Evolutionary conservation across 176 grass and related monocot genomes (phyloP), one percentile per base, ranked within the genome.

Genomic region (Oryza glaberrima): DNA sequence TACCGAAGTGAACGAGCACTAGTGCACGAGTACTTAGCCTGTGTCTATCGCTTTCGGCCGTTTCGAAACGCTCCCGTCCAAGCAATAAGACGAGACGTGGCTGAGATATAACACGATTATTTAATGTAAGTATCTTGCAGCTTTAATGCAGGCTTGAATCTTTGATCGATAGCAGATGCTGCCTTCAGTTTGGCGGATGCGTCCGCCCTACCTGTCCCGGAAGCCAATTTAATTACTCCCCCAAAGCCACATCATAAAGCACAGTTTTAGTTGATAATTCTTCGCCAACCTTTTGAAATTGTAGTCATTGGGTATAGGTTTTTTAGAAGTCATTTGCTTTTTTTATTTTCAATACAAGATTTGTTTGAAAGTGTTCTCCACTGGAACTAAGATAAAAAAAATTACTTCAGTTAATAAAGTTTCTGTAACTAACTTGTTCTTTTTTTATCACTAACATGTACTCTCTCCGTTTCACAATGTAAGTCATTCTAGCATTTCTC

Each of bases 61-160:
- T 41, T 82, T 77, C 78, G n/a, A 68, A 79, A 69, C 70, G 80
- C 84, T 70, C 47, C 75, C 1, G 80, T 80, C 89, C 88, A 83
- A 83, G 40, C 8, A 19, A 28, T 38, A 7, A 56, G 11, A 30
- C 75, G 8, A 38, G 20, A 4, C 44, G 14, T 49, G 80, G 3
- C 54, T n/a, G 54, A 58, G 54, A 58, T 58, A 58, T 58, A 58
- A 58, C 9, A 22, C 48, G 19, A 51, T 32, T 70, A 32, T 47
- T 11, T 54, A 10, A 9, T 13, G 43, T 22, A 47, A 54, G 36
- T 82, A 32, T 19, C 69, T 54, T 32, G 76, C 81, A 73, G 58
- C 75, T 52, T 73, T 83, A 26, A n/a, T 66, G 56, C 12, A 35
- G 1, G 14, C 32, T 68, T 72, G 65, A 71, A 22, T 71, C 20